phyloP scores from a whole-genome alignment of 2,329 filamentous ascomycete species.

The Stachybotrys echinatus region DNA sequence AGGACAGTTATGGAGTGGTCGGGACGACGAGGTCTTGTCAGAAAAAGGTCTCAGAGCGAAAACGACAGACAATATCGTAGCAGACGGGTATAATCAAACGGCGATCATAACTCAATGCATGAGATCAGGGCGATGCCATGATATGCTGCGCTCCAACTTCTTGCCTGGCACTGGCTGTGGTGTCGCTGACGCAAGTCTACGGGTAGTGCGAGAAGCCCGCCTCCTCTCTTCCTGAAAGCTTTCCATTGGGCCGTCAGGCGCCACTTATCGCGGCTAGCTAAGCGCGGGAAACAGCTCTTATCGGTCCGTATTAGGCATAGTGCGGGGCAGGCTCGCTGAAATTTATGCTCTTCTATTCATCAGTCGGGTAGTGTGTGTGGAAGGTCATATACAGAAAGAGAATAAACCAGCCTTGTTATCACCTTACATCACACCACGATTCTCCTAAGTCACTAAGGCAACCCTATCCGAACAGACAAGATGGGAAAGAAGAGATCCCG shows the following conservation, averaged over 20 bases:
- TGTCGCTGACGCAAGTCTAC: constrained; percentile 21
- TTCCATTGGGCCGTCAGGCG: constrained; percentile 15
- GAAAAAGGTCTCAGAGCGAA: neutral
- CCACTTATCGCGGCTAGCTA: constrained; percentile 15
- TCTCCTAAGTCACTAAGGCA: no score
- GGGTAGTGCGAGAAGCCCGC: constrained; percentile 4
- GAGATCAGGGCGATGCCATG: neutral
- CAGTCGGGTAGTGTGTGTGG: no score
- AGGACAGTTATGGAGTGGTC: constrained; percentile 1
- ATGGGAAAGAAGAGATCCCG: constrained; percentile 49
- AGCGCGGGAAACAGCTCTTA: constrained; percentile 13
- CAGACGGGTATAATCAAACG: neutral
- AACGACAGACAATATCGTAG: neutral
- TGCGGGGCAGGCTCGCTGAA: constrained; percentile 32
- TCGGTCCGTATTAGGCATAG: constrained; percentile 26
- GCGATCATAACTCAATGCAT: neutral
- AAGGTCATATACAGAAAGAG: neutral
- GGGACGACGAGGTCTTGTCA: neutral
- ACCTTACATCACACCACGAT: neutral
- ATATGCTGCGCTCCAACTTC: neutral
- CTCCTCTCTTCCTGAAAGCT: constrained; percentile 3
- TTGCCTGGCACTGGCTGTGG: neutral
- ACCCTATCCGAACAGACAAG: constrained; percentile 9
- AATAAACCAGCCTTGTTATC: neutral
- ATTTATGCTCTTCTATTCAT: constrained; percentile 19